phyloP scores from a whole-genome alignment of 495 filamentous ascomycete genomes.

The Cryomyces antarcticus region DNA sequence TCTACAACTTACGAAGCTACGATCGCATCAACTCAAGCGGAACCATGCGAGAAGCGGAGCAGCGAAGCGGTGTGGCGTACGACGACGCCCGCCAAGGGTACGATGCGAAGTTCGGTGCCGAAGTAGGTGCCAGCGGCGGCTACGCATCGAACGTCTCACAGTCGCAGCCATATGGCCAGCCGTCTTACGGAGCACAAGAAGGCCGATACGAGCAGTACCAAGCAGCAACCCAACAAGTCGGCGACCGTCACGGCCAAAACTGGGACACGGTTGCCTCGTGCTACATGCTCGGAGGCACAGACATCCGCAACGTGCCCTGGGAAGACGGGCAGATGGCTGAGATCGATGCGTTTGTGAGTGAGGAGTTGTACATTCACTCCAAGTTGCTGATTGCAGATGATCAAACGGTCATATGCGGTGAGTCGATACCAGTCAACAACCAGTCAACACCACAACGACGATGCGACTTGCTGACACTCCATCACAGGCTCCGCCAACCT shows the following conservation, averaged over 20 bases:
- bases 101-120: constrained; percentile 28
- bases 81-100: constrained; percentile 45
- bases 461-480: too few relatives aligned
- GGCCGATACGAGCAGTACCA: constrained; percentile 40
- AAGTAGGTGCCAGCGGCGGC: constrained; percentile 1
- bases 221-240: constrained; percentile 37
- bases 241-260: constrained; percentile 21
- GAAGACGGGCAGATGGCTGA: constrained; percentile 45
- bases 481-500: constrained; percentile 82
- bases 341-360: constrained; percentile 73
- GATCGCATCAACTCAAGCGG: constrained; percentile 66
- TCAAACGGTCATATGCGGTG: background rate
- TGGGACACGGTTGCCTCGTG: constrained; percentile 65
- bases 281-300: constrained; percentile 65
- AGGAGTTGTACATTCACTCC: constrained; percentile 85
- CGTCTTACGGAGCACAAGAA: constrained; percentile 4
- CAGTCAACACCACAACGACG: too few relatives aligned
- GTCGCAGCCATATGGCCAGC: constrained; percentile 4
- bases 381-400: constrained; percentile 29
- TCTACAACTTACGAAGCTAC: constrained; percentile 89
- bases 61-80: constrained; percentile 50
- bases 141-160: too few relatives aligned
- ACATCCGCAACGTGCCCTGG: constrained; percentile 68
- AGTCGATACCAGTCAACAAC: too few relatives aligned
- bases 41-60: constrained; percentile 42